These are phyloP conservation scores for Trypanosoma brucei DNA, from an alignment of 208 protist genomes.

Conservation along the genomic window DNA sequence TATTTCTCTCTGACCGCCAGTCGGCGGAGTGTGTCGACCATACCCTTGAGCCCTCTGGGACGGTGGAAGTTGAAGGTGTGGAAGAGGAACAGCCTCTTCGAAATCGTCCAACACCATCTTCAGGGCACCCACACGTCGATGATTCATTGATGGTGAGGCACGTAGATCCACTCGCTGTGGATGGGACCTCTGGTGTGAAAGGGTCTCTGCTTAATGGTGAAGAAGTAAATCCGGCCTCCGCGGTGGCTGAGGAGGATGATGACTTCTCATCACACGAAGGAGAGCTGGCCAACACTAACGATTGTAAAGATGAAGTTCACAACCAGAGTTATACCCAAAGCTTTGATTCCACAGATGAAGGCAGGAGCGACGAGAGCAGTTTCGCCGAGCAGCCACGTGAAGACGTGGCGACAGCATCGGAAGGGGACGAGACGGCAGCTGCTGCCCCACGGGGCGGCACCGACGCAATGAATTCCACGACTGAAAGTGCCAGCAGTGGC, in stretches of 20 bases:
- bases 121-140: background rate
- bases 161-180: constrained; percentile 6
- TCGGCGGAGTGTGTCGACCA: background rate
- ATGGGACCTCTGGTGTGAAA: background rate
- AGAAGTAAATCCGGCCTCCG: background rate
- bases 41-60: background rate
- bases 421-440: background rate
- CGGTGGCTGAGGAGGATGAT: background rate
- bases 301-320: background rate
- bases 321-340: background rate
- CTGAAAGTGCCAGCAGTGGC: too few species aligned
- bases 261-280: background rate
- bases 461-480: too few species aligned
- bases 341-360: background rate
- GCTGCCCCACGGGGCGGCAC: too few species aligned
- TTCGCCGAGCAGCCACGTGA: background rate
- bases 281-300: background rate
- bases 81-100: background rate
- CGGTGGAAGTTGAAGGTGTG: background rate
- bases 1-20: constrained; percentile 20
- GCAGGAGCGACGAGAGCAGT: background rate
- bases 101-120: background rate
- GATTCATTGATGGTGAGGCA: background rate
- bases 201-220: background rate
- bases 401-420: background rate